Percentiles rank a stretch among this genome's conserved stretches.
These are phyloP conservation scores for Sclerotinia sclerotiorum DNA, from an alignment of 2,329 filamentous ascomycete genomes.

Conservation along the genomic window DNA sequence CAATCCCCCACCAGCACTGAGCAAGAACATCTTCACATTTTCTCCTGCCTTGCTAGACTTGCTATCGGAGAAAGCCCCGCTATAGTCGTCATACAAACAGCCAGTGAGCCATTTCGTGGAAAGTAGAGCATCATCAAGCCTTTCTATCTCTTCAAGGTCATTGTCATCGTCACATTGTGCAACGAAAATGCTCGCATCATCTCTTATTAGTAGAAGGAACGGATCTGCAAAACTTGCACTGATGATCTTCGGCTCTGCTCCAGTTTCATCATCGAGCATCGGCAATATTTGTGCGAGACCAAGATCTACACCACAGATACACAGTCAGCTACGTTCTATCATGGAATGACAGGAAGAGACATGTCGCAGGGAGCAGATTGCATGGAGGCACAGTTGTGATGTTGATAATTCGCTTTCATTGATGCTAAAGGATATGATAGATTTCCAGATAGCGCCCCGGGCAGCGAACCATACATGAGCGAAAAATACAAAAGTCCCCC, in stretches of 20 bases:
- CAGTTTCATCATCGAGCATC: slow-evolving; percentile 87
- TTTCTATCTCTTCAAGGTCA: slow-evolving; percentile 80
- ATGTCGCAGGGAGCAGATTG: slow-evolving; percentile 32
- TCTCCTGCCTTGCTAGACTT: slow-evolving; percentile 45
- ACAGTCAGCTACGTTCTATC: slow-evolving; percentile 26
- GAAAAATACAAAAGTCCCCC: slow-evolving; percentile 20
- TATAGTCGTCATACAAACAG: slow-evolving; percentile 73
- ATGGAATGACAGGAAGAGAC: slow-evolving; percentile 22
- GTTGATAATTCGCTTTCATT: slow-evolving; percentile 43
- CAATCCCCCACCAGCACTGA: slow-evolving; percentile 72
- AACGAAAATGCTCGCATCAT: slow-evolving; percentile 78
- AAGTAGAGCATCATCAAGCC: slow-evolving; percentile 55
- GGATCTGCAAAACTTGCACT: slow-evolving; percentile 84
- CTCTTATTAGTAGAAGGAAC: slow-evolving; percentile 77
- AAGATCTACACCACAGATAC: slow-evolving; percentile 58
- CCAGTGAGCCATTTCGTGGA: slow-evolving; percentile 77
- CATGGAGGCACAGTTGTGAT: slow-evolving; percentile 34
- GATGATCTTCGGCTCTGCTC: slow-evolving; percentile 73
- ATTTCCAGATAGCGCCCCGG: slow-evolving; percentile 40
- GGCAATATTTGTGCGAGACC: slow-evolving; percentile 88
- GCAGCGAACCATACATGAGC: slow-evolving; percentile 31
- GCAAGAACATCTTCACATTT: slow-evolving; percentile 70
- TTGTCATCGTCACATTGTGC: slow-evolving; percentile 77
- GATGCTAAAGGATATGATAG: slow-evolving; percentile 43
- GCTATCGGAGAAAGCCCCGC: slow-evolving; percentile 52